phyloP scores from a whole-genome alignment of 1,139 yeast species.

The Diutina siamensis region DNA sequence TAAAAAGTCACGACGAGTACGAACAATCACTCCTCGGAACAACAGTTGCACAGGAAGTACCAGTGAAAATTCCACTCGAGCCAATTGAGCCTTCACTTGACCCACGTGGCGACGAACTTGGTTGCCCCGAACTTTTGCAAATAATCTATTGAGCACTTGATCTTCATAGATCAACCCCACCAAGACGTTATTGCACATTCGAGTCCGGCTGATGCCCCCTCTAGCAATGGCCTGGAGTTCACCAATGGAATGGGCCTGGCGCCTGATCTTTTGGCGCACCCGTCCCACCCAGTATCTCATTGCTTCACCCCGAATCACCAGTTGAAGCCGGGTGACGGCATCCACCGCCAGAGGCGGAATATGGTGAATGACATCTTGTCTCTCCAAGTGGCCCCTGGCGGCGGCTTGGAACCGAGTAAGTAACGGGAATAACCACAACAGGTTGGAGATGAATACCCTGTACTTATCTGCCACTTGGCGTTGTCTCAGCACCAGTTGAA shows the following conservation, averaged over 20 bases:
- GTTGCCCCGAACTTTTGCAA: constrained; percentile 37
- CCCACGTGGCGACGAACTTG: constrained; percentile 20
- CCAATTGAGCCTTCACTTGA: constrained; percentile 15
- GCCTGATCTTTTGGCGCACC: not conserved
- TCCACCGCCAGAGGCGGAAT: not conserved
- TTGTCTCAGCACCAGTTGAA: constrained; percentile 1
- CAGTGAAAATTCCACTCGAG: constrained; percentile 13
- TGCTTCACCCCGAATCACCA: constrained; percentile 4
- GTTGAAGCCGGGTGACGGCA: not conserved
- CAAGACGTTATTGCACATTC: constrained; percentile 32
- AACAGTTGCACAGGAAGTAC: constrained; percentile 22
- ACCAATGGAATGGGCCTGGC: constrained; percentile 14
- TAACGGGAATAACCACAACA: constrained; percentile 5
- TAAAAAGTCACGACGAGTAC: constrained; percentile 38
- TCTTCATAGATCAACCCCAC: constrained; percentile 32
- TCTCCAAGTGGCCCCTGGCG: not conserved
- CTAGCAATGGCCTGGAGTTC: constrained; percentile 26
- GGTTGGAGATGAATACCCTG: constrained; percentile 3
- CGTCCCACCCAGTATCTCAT: not conserved
- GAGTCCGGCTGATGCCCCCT: constrained; percentile 39
- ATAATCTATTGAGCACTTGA: constrained; percentile 22
- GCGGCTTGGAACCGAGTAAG: not conserved
- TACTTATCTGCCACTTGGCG: not conserved
- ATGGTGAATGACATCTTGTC: not conserved
- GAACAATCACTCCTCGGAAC: constrained; percentile 35